These are phyloP conservation scores for Fusarium armeniacum DNA, from an alignment of 2,329 filamentous ascomycete species.

Conservation along the genomic window DNA sequence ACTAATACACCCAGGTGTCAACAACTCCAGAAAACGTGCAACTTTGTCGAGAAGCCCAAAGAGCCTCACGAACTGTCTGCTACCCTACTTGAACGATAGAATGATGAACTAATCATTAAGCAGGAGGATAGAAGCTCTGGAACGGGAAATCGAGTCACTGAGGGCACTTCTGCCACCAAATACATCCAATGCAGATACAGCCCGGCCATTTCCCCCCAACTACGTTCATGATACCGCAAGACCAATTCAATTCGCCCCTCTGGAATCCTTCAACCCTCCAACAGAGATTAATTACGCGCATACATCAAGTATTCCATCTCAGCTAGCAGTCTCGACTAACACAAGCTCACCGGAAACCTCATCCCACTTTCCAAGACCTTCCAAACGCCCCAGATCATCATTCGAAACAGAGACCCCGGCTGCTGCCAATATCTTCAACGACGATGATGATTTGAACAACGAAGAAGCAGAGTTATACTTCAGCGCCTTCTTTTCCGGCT, in stretches of 20 bases:
- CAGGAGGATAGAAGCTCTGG: conserved; percentile 23
- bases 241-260: not conserved
- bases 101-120: rapidly evolving
- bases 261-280: rapidly evolving
- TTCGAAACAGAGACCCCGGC: conserved; percentile 16
- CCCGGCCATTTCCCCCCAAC: rapidly evolving
- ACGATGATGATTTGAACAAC: not conserved
- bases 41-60: conserved; percentile 16
- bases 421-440: not conserved
- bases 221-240: not conserved
- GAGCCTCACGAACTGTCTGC: conserved; percentile 20
- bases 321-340: not conserved
- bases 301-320: not conserved
- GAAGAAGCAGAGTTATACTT: conserved; percentile 21
- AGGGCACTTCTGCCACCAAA: not conserved
- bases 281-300: not conserved
- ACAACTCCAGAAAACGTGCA: conserved; percentile 16
- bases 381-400: not conserved
- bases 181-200: rapidly evolving
- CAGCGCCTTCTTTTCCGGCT: conserved; percentile 25
- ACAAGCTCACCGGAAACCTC: conserved; percentile 9
- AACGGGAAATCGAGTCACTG: conserved; percentile 15
- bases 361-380: not conserved
- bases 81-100: rapidly evolving
- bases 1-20: not conserved